A percentile compares a stretch with the other conserved stretches of the same genome.
Evolutionary conservation across 192 early-diverging fungal species (phyloP).

Genomic region (Backusella liffmaniae): DNA sequence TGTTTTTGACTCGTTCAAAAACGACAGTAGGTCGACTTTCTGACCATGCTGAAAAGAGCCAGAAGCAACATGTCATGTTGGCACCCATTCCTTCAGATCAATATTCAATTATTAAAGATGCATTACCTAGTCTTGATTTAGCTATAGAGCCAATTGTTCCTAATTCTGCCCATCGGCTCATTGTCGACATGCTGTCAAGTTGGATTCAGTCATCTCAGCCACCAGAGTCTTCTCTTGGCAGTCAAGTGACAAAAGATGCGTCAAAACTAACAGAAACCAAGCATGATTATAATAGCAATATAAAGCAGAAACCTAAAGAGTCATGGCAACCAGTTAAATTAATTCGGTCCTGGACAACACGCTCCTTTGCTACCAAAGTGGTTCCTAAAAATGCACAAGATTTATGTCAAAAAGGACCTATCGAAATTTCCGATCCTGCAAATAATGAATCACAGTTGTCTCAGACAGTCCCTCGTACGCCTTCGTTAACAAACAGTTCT

Average conservation of each 20-base stretch:
- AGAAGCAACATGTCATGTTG: not conserved
- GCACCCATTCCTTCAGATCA: not conserved
- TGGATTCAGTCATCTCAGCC: not conserved
- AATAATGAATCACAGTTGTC: not conserved
- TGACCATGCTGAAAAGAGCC: not conserved
- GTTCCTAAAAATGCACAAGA: not conserved
- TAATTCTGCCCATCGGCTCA: not conserved
- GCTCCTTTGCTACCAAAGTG: not conserved
- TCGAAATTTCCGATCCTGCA: not conserved
- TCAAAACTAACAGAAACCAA: not conserved
- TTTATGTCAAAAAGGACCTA: not conserved
- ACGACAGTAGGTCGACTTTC: not conserved
- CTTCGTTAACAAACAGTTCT: not conserved
- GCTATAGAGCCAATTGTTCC: not conserved
- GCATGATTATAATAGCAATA: not conserved
- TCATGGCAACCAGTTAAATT: conserved; percentile 3
- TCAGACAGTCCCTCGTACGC: not conserved
- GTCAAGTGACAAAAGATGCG: not conserved
- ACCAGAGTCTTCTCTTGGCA: not conserved
- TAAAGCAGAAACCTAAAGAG: not conserved
- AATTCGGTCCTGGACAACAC: not conserved
- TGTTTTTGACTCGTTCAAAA: conserved; percentile 16
- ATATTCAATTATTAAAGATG: not conserved
- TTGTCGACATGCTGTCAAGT: conserved; percentile 5
- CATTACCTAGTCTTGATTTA: not conserved